phyloP scores from a whole-genome alignment of 225 moss, liverwort and hornwort species.

The Ulota crispa region DNA sequence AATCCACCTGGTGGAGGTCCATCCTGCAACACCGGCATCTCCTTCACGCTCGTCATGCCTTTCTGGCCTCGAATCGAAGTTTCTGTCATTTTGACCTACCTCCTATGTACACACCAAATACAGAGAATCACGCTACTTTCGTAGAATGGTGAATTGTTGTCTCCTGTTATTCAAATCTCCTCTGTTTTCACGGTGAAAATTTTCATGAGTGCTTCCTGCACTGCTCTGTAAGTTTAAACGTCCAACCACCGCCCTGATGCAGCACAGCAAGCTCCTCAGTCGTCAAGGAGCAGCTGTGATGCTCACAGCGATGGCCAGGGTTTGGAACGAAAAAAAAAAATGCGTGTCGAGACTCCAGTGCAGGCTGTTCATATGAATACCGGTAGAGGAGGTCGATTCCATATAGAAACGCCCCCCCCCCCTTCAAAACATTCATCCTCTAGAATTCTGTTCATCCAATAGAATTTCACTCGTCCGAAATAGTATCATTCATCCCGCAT shows the following conservation, averaged over 20 bases:
- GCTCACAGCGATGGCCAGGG: conserved; percentile 15
- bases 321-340: not conserved
- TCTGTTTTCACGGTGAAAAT: not conserved
- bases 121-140: not conserved
- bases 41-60: conserved; percentile 90
- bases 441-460: no score
- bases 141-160: not conserved
- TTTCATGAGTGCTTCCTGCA: not conserved
- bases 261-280: not conserved
- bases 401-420: not conserved
- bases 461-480: no score
- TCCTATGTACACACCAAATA: not conserved
- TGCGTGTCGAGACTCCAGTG: no score
- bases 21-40: conserved; percentile 90
- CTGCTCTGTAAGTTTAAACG: not conserved
- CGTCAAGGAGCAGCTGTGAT: not conserved
- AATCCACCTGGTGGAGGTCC: conserved; percentile 96
- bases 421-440: not conserved
- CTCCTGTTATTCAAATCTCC: not conserved
- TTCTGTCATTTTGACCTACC: conserved; percentile 73
- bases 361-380: not conserved
- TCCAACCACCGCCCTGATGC: not conserved
- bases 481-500: no score
- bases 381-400: conserved; percentile 12
- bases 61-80: conserved; percentile 64